These are phyloP conservation scores for Veloporphyrellus conicus DNA, from an alignment of 1,284 basidiomycete genomes.

Conservation along the genomic window DNA sequence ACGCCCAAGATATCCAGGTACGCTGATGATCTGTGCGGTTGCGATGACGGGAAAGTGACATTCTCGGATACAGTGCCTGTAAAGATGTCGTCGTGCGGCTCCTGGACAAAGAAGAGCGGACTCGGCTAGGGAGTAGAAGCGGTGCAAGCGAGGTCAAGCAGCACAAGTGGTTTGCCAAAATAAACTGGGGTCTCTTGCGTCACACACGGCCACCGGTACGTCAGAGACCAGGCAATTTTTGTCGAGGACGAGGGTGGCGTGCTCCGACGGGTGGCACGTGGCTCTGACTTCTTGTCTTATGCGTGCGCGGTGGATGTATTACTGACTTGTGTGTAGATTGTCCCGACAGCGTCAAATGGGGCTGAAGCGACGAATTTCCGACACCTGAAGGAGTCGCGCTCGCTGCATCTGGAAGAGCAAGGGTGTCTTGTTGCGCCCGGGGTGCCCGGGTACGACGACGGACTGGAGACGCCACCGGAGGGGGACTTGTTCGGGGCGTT, in stretches of 20 bases:
- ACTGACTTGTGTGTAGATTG: slow-evolving; percentile 55
- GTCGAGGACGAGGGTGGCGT: slow-evolving; percentile 4
- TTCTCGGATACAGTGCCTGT: slow-evolving; percentile 54
- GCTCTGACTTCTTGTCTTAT: slow-evolving; percentile 9
- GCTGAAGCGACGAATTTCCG: slow-evolving; percentile 89
- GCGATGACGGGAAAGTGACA: slow-evolving; percentile 9
- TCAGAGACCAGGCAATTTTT: slow-evolving; percentile 20
- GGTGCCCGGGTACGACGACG: slow-evolving; percentile 42
- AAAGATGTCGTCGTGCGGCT: slow-evolving; percentile 87
- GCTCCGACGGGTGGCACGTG: slow-evolving; percentile 12
- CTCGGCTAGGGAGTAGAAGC: slow-evolving; percentile 83
- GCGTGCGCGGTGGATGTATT: slow-evolving; percentile 7
- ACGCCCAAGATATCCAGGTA: slow-evolving; percentile 78
- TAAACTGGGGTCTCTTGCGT: slow-evolving; percentile 95
- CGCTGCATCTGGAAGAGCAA: slow-evolving; percentile 80
- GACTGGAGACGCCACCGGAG: slow-evolving; percentile 42
- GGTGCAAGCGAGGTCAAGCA: slow-evolving; percentile 98
- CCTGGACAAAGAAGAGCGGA: slow-evolving; percentile 90
- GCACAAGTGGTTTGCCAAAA: slow-evolving; percentile 96
- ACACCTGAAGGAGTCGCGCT: slow-evolving; percentile 83
- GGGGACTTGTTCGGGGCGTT: slow-evolving; percentile 76
- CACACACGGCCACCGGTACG: slow-evolving; percentile 90
- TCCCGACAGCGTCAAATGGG: slow-evolving; percentile 79
- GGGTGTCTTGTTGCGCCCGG: slow-evolving; percentile 35
- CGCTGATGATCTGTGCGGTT: slow-evolving; percentile 34